Conservation (phyloP, 768 basidiomycete species). For the Hemileccinum rubropunctum region DNA sequence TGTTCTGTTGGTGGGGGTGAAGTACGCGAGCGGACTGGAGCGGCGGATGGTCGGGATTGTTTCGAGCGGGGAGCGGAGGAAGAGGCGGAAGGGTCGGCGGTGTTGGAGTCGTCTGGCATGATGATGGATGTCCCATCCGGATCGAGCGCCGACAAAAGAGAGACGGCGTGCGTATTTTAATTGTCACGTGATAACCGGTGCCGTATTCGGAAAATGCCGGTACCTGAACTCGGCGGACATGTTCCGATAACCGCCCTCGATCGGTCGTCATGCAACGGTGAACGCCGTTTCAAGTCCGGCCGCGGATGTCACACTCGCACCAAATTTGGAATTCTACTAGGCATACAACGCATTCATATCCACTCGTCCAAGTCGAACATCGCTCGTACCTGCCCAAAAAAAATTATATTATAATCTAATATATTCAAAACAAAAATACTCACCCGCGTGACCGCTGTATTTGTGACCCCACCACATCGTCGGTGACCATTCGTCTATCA, state of each 20-base stretch:
- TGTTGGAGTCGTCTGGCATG: constrained; percentile 33
- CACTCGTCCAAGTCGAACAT: constrained; percentile 19
- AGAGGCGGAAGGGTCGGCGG: constrained; percentile 11
- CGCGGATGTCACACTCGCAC: too few species aligned
- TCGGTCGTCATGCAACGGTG: constrained; percentile 23
- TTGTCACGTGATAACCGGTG: constrained; percentile 23
- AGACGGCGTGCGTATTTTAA: constrained; percentile 8
- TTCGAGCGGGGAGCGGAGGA: constrained; percentile 15
- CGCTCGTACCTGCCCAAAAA: too few species aligned
- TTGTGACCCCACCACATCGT: constrained; percentile 33
- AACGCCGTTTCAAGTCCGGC: neutral
- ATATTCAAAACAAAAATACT: constrained; percentile 9
- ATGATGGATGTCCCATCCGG: constrained; percentile 23
- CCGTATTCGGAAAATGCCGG: neutral
- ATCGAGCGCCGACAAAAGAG: constrained; percentile 23
- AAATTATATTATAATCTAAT: too few species aligned
- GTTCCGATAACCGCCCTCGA: constrained; percentile 11
- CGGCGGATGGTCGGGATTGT: constrained; percentile 15
- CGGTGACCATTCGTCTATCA: constrained; percentile 37
- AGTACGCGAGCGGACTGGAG: constrained; percentile 47
- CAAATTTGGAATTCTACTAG: too few species aligned
- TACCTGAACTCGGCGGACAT: neutral
- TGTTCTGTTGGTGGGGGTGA: constrained; percentile 49
- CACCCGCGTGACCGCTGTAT: constrained; percentile 21
- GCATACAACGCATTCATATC: constrained; percentile 19